Conservation (phyloP, 768 basidiomycete genomes). For the Boletus pseudopeckii region DNA sequence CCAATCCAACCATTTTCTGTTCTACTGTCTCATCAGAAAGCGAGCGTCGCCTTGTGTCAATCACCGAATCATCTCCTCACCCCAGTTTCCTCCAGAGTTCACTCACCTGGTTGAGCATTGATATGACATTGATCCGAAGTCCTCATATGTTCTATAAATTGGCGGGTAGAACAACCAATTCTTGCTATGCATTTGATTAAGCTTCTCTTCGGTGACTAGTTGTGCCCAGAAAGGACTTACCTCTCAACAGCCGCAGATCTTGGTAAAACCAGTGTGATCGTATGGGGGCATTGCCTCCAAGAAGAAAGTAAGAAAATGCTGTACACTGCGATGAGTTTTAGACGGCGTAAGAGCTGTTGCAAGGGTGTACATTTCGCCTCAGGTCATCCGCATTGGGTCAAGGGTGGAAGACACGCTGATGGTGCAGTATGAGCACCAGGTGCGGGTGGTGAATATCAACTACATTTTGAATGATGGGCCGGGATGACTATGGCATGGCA, state of each 20-base stretch:
- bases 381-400: constrained; percentile 11
- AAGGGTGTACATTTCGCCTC: constrained; percentile 1
- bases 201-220: not conserved
- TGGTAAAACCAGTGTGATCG: not conserved
- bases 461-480: not conserved
- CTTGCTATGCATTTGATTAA: constrained; percentile 2
- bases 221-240: not conserved
- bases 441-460: not conserved
- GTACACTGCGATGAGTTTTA: not conserved
- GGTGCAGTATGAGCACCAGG: not conserved
- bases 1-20: not conserved
- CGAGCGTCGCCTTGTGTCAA: not conserved
- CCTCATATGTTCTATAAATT: not conserved
- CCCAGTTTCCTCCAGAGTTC: constrained; percentile 1
- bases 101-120: not conserved
- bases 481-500: not conserved
- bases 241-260: not conserved
- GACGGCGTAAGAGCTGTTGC: not conserved
- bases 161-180: not conserved
- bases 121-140: not conserved
- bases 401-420: constrained; percentile 36
- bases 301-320: constrained; percentile 1
- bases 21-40: not conserved
- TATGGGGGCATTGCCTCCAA: constrained; percentile 3
- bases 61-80: not conserved